phyloP scores from a whole-genome alignment of 805 yeast species.

The Ogataea thermomethanolica region DNA sequence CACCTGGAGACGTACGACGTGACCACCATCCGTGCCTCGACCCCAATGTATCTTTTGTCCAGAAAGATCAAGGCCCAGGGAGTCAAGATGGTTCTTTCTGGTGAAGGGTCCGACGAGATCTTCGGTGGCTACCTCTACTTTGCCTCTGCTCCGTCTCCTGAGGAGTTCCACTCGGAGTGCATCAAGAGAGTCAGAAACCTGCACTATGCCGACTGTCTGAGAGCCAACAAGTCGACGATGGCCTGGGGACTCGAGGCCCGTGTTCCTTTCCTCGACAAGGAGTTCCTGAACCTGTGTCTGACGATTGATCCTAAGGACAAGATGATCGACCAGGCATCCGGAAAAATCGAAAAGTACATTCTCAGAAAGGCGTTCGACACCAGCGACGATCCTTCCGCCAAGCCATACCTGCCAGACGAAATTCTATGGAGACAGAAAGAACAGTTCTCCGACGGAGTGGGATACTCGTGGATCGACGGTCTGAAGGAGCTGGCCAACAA shows the following conservation, averaged over 20 bases:
- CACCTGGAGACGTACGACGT: conserved; percentile 98
- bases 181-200: conserved; percentile 96
- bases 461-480: conserved; percentile 98
- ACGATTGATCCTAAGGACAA: conserved; percentile 93
- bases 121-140: conserved; percentile 98
- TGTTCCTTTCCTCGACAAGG: conserved; percentile 96
- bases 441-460: conserved; percentile 99
- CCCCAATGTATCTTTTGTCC: conserved; percentile 95
- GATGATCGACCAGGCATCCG: conserved; percentile 67
- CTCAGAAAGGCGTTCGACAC: conserved; percentile 98
- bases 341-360: conserved; percentile 89
- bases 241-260: conserved; percentile 99
- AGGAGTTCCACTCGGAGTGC: conserved; percentile 93
- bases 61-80: conserved; percentile 99
- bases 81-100: conserved; percentile 97
- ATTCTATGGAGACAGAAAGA: conserved; percentile 99
- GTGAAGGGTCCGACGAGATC: conserved; percentile 99
- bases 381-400: conserved; percentile 66
- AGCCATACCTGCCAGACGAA: conserved; percentile 93
- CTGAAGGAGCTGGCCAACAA: conserved; percentile 93
- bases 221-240: conserved; percentile 99
- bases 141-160: conserved; percentile 91
- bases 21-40: conserved; percentile 97
- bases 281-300: conserved; percentile 89
- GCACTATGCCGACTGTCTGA: conserved; percentile 93